Evolutionary conservation across 148 eudicot genomes (phyloP).

Genomic region (Vaccinium vitisidaea): DNA sequence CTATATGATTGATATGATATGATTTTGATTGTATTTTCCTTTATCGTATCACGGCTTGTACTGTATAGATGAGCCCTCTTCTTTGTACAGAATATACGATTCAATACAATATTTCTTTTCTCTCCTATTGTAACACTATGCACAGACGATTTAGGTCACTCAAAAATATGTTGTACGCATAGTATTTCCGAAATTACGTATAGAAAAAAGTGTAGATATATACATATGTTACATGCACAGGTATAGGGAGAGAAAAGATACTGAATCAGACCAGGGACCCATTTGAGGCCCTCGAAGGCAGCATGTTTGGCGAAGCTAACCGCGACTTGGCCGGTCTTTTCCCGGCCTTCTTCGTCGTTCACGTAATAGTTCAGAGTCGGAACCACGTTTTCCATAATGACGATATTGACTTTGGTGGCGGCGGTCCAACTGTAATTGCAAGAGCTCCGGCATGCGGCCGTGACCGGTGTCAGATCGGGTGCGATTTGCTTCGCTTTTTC

Average conservation of each 20-base stretch:
- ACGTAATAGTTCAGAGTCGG: constrained; percentile 10
- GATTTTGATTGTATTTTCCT: too few relatives aligned
- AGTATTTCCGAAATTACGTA: too few relatives aligned
- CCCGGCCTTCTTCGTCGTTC: constrained; percentile 21
- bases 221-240: too few relatives aligned
- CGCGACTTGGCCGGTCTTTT: constrained; percentile 15
- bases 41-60: too few relatives aligned
- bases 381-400: constrained; percentile 11
- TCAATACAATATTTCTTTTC: too few relatives aligned
- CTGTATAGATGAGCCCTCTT: too few relatives aligned
- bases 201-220: too few relatives aligned
- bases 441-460: constrained; percentile 20
- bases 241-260: not conserved
- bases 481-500: not conserved
- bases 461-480: constrained; percentile 14
- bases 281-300: constrained; percentile 27
- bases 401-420: constrained; percentile 18
- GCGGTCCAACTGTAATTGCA: constrained; percentile 14
- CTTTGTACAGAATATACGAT: too few relatives aligned
- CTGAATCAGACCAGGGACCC: constrained; percentile 21
- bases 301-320: constrained; percentile 22
- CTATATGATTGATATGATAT: too few relatives aligned
- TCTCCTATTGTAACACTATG: too few relatives aligned
- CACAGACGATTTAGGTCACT: too few relatives aligned
- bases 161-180: too few relatives aligned